These are phyloP conservation scores for Chaetomiaceae sp. DNA, from an alignment of 2,329 filamentous ascomycete species.

Conservation along the genomic window DNA sequence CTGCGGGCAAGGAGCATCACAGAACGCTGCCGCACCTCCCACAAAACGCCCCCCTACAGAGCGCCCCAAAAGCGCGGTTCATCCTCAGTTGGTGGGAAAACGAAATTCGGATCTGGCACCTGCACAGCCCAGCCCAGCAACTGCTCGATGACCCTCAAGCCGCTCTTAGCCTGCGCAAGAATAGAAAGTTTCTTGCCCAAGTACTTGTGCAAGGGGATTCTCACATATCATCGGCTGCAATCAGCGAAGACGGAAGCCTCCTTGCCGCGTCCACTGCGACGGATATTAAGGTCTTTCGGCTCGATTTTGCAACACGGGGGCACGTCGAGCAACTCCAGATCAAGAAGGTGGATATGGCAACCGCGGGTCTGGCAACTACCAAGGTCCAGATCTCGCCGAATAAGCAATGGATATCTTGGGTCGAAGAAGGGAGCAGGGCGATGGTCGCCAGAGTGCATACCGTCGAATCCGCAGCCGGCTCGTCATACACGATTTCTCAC, in stretches of 20 bases:
- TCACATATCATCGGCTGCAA: slow-evolving; percentile 66
- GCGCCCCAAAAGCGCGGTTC: slow-evolving; percentile 68
- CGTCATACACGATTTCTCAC: slow-evolving; percentile 39
- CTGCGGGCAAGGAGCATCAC: slow-evolving; percentile 75
- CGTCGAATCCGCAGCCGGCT: slow-evolving; percentile 32
- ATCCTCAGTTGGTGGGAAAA: slow-evolving; percentile 90
- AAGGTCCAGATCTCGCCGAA: slow-evolving; percentile 66
- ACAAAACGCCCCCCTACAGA: slow-evolving; percentile 68
- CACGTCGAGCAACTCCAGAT: slow-evolving; percentile 62
- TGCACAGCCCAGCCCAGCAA: slow-evolving; percentile 44
- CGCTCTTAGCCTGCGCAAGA: slow-evolving; percentile 44
- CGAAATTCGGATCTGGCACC: slow-evolving; percentile 77
- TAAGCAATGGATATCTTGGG: slow-evolving; percentile 62
- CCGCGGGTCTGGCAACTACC: slow-evolving; percentile 60
- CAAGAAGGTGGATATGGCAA: slow-evolving; percentile 63
- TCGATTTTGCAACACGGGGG: slow-evolving; percentile 50
- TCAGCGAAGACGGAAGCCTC: slow-evolving; percentile 67
- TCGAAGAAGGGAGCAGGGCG: slow-evolving; percentile 58
- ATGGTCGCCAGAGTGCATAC: slow-evolving; percentile 47
- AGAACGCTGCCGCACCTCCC: slow-evolving; percentile 79
- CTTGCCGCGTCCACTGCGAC: slow-evolving; percentile 71
- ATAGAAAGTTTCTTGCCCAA: slow-evolving; percentile 63
- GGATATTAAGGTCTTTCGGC: slow-evolving; percentile 72
- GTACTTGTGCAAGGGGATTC: slow-evolving; percentile 70
- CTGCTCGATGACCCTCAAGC: slow-evolving; percentile 42